Conservation (phyloP, 495 filamentous ascomycete genomes). For the Aspergillus indologenus region DNA sequence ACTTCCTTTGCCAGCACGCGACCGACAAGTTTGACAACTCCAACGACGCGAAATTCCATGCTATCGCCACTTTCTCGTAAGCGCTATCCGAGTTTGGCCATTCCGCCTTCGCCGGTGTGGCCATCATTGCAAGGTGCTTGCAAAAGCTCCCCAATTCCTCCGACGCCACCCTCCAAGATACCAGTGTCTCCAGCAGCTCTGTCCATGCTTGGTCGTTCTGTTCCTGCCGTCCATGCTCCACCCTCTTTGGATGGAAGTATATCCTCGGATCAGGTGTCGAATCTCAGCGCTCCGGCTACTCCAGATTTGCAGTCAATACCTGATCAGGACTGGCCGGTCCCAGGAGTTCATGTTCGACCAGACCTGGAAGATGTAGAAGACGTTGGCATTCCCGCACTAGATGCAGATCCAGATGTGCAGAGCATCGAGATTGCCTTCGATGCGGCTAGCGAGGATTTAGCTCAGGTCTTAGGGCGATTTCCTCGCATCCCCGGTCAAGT, state of each 20-base stretch:
- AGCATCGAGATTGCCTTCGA: conserved; percentile 39
- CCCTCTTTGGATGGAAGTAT: conserved; percentile 87
- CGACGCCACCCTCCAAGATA: conserved; percentile 72
- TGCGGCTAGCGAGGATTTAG: conserved; percentile 36
- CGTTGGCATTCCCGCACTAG: conserved; percentile 3
- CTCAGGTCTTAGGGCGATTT: conserved; percentile 37
- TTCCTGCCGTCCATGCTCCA: conserved; percentile 72
- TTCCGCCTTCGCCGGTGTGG: conserved; percentile 63
- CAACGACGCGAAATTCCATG: conserved; percentile 38
- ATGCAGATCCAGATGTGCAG: conserved; percentile 23
- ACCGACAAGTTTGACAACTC: conserved; percentile 39
- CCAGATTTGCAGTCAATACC: conserved; percentile 63
- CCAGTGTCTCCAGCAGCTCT: conserved; percentile 73
- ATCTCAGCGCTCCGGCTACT: conserved; percentile 74
- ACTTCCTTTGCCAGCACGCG: conserved; percentile 42
- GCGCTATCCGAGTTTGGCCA: conserved; percentile 66
- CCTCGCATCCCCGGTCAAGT: conserved; percentile 30
- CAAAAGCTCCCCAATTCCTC: conserved; percentile 66
- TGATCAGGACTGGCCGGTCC: conserved; percentile 42
- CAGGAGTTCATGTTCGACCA: conserved; percentile 34
- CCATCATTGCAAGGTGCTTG: conserved; percentile 51
- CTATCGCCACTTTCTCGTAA: conserved; percentile 42
- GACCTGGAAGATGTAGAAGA: conserved; percentile 19
- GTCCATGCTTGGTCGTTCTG: conserved; percentile 60
- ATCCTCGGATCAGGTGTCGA: conserved; percentile 78